phyloP scores from a whole-genome alignment of 2,329 filamentous ascomycete genomes.

The Arthrobotrys musiformis region DNA sequence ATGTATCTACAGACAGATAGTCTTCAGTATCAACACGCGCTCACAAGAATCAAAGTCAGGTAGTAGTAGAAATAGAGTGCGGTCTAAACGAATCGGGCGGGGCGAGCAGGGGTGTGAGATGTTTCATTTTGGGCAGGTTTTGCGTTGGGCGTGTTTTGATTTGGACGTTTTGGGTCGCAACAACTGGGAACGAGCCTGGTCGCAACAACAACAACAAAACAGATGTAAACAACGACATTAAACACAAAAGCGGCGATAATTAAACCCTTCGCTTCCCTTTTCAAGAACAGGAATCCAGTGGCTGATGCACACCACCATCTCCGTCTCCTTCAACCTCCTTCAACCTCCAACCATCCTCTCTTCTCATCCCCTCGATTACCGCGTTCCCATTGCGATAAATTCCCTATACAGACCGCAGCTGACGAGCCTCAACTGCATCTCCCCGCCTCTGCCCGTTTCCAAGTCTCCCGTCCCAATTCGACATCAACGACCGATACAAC shows the following conservation, averaged over 20 bases:
- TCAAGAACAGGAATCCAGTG: background rate
- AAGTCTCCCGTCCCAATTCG: background rate
- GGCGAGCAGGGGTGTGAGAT: background rate
- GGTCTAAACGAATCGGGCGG: background rate
- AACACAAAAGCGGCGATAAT: conserved; percentile 16
- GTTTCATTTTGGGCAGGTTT: conserved; percentile 22
- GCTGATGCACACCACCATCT: conserved; percentile 1
- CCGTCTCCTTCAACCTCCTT: conserved; percentile 1
- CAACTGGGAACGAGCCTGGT: too few relatives aligned
- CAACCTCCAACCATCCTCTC: background rate
- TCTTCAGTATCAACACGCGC: background rate
- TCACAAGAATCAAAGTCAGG: background rate
- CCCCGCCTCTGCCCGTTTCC: background rate
- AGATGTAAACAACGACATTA: conserved; percentile 43
- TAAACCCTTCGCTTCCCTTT: background rate
- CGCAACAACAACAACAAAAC: conserved; percentile 46
- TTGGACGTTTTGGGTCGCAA: conserved; percentile 47
- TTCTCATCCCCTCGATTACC: background rate
- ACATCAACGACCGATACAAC: background rate
- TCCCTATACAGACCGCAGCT: conserved; percentile 17
- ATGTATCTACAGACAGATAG: background rate
- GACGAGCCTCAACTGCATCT: conserved; percentile 32
- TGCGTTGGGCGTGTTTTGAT: conserved; percentile 53
- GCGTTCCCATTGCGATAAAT: background rate
- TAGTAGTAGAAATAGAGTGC: background rate